These are phyloP conservation scores for Artemisia princeps DNA, from an alignment of 140 eudicot genomes.

Conservation along the genomic window DNA sequence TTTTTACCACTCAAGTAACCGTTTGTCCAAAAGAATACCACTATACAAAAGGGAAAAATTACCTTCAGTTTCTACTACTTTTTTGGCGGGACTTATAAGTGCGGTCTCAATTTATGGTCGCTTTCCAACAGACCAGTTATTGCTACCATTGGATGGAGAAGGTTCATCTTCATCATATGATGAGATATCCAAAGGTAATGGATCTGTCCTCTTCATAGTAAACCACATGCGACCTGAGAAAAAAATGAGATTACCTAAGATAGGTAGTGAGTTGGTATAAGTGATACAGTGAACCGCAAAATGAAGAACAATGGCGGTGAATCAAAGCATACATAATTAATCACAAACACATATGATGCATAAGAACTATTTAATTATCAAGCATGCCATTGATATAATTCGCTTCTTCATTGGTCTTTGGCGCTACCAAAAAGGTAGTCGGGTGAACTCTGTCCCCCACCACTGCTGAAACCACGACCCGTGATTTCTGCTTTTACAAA, in stretches of 20 bases:
- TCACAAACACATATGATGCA: no score
- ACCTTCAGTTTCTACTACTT: slow-evolving; percentile 42
- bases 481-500: no score
- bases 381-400: no score
- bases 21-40: not conserved
- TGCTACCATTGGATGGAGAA: slow-evolving; percentile 39
- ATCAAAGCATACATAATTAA: no score
- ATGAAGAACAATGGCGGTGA: not conserved
- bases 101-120: slow-evolving; percentile 16
- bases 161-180: slow-evolving; percentile 44
- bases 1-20: not conserved
- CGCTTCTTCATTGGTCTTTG: no score
- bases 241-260: slow-evolving; percentile 1
- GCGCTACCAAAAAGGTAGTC: no score
- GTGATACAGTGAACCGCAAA: not conserved
- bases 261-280: not conserved
- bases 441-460: no score
- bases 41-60: not conserved
- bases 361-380: no score
- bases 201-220: slow-evolving; percentile 33
- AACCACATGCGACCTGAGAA: slow-evolving; percentile 25
- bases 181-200: slow-evolving; percentile 48
- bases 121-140: slow-evolving; percentile 22
- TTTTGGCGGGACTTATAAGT: slow-evolving; percentile 31
- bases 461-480: no score